These are phyloP conservation scores for Daedaleopsis nitida DNA, from an alignment of 768 basidiomycete genomes.

Conservation along the genomic window DNA sequence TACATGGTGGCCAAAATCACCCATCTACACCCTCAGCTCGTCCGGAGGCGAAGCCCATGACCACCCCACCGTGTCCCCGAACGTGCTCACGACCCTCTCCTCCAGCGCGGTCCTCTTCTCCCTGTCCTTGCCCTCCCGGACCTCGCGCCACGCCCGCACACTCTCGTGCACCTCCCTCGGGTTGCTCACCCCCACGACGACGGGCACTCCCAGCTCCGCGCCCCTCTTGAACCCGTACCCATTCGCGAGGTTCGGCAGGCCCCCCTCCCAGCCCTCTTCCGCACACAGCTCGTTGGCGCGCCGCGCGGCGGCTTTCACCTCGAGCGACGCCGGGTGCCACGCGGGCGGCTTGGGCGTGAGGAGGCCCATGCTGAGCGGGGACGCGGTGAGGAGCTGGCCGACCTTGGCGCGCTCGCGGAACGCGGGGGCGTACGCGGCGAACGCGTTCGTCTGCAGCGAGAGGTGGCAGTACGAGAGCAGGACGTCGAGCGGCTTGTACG, in stretches of 20 bases:
- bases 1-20: background rate
- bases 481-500: slow-evolving; percentile 73
- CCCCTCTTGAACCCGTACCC: slow-evolving; percentile 66
- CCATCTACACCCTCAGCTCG: background rate
- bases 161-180: slow-evolving; percentile 75
- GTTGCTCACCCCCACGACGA: slow-evolving; percentile 74
- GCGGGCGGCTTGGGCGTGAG: slow-evolving; percentile 56
- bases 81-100: slow-evolving; percentile 42
- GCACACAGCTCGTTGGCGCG: slow-evolving; percentile 35
- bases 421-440: slow-evolving; percentile 54
- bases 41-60: slow-evolving; percentile 68
- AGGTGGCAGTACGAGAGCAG: slow-evolving; percentile 83
- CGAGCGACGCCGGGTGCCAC: slow-evolving; percentile 79
- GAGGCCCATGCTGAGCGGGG: slow-evolving; percentile 85
- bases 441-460: slow-evolving; percentile 69
- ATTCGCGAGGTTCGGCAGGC: slow-evolving; percentile 67
- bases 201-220: slow-evolving; percentile 50
- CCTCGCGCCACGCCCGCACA: slow-evolving; percentile 65
- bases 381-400: slow-evolving; percentile 70
- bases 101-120: slow-evolving; percentile 46
- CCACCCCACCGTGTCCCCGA: slow-evolving; percentile 38
- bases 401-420: slow-evolving; percentile 67
- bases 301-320: slow-evolving; percentile 45
- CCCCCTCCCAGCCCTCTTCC: slow-evolving; percentile 42
- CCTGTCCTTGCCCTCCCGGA: slow-evolving; percentile 42